These are phyloP conservation scores for Talaromyces pinophilus DNA, from an alignment of 2,329 filamentous ascomycete genomes.

Conservation along the genomic window DNA sequence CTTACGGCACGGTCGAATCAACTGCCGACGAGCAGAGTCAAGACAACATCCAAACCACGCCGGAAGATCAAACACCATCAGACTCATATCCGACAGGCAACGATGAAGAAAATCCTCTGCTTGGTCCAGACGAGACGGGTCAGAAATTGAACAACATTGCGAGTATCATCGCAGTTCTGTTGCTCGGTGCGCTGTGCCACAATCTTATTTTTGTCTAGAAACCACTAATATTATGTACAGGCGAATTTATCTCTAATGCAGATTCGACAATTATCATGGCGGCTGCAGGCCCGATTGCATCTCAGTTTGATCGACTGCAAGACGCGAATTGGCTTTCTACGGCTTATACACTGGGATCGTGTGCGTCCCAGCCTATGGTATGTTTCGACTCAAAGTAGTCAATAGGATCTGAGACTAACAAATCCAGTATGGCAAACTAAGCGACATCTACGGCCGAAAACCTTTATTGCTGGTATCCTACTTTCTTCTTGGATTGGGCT, in stretches of 20 bases:
- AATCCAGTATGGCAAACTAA: conserved; percentile 55
- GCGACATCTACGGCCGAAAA: conserved; percentile 60
- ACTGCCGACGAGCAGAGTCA: background rate
- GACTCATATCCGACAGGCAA: background rate
- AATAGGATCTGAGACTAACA: conserved; percentile 19
- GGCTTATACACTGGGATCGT: conserved; percentile 54
- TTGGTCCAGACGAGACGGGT: background rate
- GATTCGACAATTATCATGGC: conserved; percentile 67
- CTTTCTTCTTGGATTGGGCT: conserved; percentile 53
- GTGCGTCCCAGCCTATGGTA: conserved; percentile 57
- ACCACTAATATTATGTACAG: conserved; percentile 32
- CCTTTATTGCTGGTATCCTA: conserved; percentile 54
- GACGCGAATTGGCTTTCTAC: conserved; percentile 62
- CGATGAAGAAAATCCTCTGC: conserved; percentile 14
- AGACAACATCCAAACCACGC: background rate
- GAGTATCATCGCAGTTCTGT: conserved; percentile 33
- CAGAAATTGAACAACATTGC: conserved; percentile 25
- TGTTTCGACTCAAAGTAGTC: background rate
- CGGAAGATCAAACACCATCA: background rate
- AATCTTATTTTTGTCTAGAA: background rate
- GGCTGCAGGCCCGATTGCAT: conserved; percentile 63
- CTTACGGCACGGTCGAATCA: background rate
- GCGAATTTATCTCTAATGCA: conserved; percentile 66
- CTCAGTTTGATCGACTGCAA: conserved; percentile 59
- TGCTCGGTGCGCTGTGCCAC: conserved; percentile 30